Conservation (phyloP, 2,329 filamentous ascomycete genomes). For the Calonectria leucothoes region DNA sequence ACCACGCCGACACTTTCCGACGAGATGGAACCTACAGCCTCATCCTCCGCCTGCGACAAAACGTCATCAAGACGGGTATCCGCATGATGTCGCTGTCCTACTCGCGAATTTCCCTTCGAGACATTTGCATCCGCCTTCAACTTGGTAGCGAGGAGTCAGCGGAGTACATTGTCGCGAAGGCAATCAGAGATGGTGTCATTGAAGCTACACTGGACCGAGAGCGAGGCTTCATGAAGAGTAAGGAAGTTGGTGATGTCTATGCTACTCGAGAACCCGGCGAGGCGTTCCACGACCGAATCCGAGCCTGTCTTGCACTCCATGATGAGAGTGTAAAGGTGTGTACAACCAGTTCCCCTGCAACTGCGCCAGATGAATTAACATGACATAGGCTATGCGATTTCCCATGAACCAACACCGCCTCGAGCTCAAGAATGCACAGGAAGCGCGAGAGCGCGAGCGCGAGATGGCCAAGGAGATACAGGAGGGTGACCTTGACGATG, state of each 20-base stretch:
- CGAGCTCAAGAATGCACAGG: constrained; percentile 97
- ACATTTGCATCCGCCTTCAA: constrained; percentile 96
- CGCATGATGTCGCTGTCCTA: constrained; percentile 99
- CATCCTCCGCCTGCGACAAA: constrained; percentile 93
- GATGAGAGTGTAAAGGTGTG: constrained; percentile 96
- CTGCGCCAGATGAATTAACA: constrained; percentile 29
- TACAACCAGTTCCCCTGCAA: background rate
- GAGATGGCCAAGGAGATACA: constrained; percentile 99
- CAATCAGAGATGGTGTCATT: constrained; percentile 96
- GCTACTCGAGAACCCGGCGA: constrained; percentile 95
- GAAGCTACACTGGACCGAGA: constrained; percentile 95
- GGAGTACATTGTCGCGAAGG: constrained; percentile 99
- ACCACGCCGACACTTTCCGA: constrained; percentile 86
- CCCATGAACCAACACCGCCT: constrained; percentile 99
- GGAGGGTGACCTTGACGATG: constrained; percentile 95
- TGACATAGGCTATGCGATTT: constrained; percentile 89
- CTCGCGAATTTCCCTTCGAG: constrained; percentile 94
- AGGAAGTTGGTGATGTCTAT: constrained; percentile 95
- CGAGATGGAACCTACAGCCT: constrained; percentile 95
- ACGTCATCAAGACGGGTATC: constrained; percentile 99
- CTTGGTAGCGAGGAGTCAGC: constrained; percentile 96
- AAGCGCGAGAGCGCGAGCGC: constrained; percentile 94
- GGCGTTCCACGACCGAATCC: constrained; percentile 97
- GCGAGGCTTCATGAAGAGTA: constrained; percentile 98
- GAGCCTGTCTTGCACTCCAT: constrained; percentile 89